Base-by-base conservation (phyloP, 495 filamentous ascomycete genomes). In the Lophium mytilinum region DNA sequence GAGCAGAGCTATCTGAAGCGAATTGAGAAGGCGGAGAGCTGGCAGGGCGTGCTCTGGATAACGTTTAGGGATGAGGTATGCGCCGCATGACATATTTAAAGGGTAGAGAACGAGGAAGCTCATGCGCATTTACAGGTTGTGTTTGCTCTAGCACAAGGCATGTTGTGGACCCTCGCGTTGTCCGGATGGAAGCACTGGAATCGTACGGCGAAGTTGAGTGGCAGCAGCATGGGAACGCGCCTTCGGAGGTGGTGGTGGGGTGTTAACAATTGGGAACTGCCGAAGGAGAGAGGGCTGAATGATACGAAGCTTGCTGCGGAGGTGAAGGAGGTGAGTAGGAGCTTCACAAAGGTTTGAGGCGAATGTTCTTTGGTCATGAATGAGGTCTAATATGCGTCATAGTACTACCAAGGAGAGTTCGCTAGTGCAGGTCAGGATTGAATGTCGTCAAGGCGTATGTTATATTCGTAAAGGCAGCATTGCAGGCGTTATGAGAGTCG, bases 1-100 rank as follows among this genome's bases (percentile, higher is more conserved):
- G 93, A 98, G 75, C 93, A 98, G 78, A 95, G 90, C 73, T 97
- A 97, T 67, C 76, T 98, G 40, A 84, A 84, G 47, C 91, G 89
- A 68, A 82, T 98, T 53, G 80, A 82, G 61, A 75, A 79, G 49
- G 88, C 88, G 18, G 79, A 93, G 55, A 83, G 81, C 24, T 88
- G 81, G 83, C 82, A 84, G 71, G 80, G 80, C 59, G 79, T 98
- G 37, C 78, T 78, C 21, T 88, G 82, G 79, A 92, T 97, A 59
- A 97, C 93, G 17, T 67, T 86, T 47, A 72, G 89, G 64, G 93
- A 97, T 71, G 92, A 97, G 80, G 87, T 94, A 69, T 6, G 68
- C 58, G 18, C 41, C 58, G 50, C 55, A 55, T 6, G 54, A 64
- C 62, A 62, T 55, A 52, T 34, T 66, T 11, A 37, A 50, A 35